phyloP scores from a whole-genome alignment of 345 rosid species.

The Linum lewisii region DNA sequence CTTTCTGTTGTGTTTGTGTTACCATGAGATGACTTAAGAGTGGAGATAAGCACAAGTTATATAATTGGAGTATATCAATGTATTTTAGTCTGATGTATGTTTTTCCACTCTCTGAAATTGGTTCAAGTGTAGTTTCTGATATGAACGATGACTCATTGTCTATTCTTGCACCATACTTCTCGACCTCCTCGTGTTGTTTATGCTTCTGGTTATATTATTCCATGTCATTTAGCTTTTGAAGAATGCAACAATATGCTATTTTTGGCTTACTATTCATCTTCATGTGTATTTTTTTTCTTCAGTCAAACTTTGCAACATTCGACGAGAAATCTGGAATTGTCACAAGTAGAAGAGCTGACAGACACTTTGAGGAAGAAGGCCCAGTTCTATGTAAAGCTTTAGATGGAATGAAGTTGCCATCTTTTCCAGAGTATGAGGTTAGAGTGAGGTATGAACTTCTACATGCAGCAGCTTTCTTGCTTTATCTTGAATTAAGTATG shows the following conservation, averaged over 20 bases:
- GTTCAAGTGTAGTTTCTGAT: neutral
- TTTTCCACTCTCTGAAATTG: neutral
- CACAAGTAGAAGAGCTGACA: conserved; percentile 81
- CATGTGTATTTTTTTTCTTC: conserved; percentile 10
- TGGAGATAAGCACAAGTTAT: no score
- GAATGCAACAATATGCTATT: neutral
- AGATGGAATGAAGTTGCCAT: conserved; percentile 81
- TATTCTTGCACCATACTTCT: neutral
- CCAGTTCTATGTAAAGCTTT: conserved; percentile 88
- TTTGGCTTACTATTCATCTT: neutral
- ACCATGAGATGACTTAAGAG: no score
- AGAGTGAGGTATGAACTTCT: conserved; percentile 60
- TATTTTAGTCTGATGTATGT: no score
- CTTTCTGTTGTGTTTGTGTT: no score
- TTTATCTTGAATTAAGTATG: neutral
- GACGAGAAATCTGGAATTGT: conserved; percentile 84
- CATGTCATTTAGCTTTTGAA: no score
- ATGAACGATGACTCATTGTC: neutral
- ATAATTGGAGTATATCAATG: no score
- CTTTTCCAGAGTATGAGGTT: conserved; percentile 84
- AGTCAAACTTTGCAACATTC: conserved; percentile 95
- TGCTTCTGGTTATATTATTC: neutral
- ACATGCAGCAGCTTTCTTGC: neutral
- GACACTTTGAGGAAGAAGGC: conserved; percentile 96
- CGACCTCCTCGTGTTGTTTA: neutral